Evolutionary conservation across 2,329 filamentous ascomycete species (phyloP).

Genomic region (Hymenoscyphus fructigenus): DNA sequence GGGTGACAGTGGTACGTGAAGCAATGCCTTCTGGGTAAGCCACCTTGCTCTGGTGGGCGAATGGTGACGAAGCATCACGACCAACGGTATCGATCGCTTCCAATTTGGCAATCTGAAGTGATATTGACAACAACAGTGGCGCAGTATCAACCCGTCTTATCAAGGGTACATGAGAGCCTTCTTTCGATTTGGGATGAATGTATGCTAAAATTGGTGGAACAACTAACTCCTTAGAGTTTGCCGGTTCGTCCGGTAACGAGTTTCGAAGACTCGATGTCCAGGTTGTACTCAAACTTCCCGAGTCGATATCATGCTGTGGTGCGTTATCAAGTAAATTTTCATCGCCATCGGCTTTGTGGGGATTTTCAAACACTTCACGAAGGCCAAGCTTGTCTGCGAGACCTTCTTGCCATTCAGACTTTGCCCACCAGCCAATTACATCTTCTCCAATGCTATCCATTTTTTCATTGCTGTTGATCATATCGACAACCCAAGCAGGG

Average conservation of each 20-base stretch:
- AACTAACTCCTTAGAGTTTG: conserved; percentile 29
- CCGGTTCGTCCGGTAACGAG: conserved; percentile 4
- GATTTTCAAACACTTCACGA: conserved; percentile 59
- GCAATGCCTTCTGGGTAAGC: conserved; percentile 82
- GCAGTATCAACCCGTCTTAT: conserved; percentile 88
- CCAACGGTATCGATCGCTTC: conserved; percentile 67
- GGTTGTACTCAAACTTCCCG: conserved; percentile 34
- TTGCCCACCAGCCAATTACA: conserved; percentile 92
- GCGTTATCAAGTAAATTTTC: conserved; percentile 33
- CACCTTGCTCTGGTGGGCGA: conserved; percentile 77
- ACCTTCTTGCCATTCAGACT: conserved; percentile 85
- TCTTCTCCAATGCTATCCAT: conserved; percentile 91
- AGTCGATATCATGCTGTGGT: conserved; percentile 32
- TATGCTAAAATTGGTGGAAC: conserved; percentile 80
- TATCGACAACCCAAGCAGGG: conserved; percentile 85
- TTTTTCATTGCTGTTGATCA: conserved; percentile 74
- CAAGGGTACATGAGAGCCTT: conserved; percentile 51
- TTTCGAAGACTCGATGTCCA: conserved; percentile 30
- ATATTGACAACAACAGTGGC: conserved; percentile 76
- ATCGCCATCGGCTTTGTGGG: conserved; percentile 41
- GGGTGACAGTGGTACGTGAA: conserved; percentile 76
- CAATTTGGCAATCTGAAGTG: conserved; percentile 82
- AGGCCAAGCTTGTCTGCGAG: conserved; percentile 76
- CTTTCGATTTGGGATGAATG: conserved; percentile 60
- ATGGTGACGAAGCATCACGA: conserved; percentile 60